phyloP scores from a whole-genome alignment of 306 rosid species.

The Glycine latifolia region DNA sequence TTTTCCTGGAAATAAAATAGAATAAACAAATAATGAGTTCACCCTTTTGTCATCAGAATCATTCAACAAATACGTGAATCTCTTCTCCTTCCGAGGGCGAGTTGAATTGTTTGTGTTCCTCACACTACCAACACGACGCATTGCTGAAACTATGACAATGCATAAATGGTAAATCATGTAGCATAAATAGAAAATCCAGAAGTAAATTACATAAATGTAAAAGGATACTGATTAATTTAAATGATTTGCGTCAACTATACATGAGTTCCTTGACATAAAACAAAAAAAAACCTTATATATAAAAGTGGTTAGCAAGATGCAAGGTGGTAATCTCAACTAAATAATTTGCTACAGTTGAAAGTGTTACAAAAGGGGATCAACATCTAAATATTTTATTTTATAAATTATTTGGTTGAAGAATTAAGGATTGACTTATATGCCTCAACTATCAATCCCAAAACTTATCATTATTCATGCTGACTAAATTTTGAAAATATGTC shows the following conservation, averaged over 20 bases:
- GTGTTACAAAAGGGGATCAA: background rate
- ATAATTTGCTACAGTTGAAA: slow-evolving; percentile 8
- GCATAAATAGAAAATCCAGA: slow-evolving; percentile 24
- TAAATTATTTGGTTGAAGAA: background rate
- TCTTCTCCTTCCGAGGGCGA: slow-evolving; percentile 84
- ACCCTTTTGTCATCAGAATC: slow-evolving; percentile 81
- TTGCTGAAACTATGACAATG: slow-evolving; percentile 57
- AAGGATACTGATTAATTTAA: background rate
- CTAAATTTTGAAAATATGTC: slow-evolving; percentile 30
- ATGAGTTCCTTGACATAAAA: slow-evolving; percentile 17
- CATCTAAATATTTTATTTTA: slow-evolving; percentile 1
- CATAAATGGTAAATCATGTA: slow-evolving; percentile 38
- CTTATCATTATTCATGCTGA: slow-evolving; percentile 1
- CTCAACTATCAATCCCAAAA: slow-evolving; percentile 26
- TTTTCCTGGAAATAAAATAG: background rate
- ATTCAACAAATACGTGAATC: slow-evolving; percentile 75
- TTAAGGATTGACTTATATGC: background rate
- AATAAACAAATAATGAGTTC: slow-evolving; percentile 26
- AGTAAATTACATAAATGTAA: slow-evolving; percentile 6
- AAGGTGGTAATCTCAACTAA: slow-evolving; percentile 18
- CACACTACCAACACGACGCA: slow-evolving; percentile 91
- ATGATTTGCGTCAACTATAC: slow-evolving; percentile 15
- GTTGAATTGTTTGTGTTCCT: slow-evolving; percentile 75
- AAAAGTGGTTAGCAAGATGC: slow-evolving; percentile 15
- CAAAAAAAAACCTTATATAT: slow-evolving; percentile 22